Percentiles rank a stretch among this genome's conserved stretches.
These are phyloP conservation scores for Trifolium pratense DNA, from an alignment of 306 rosid species.

Conservation along the genomic window DNA sequence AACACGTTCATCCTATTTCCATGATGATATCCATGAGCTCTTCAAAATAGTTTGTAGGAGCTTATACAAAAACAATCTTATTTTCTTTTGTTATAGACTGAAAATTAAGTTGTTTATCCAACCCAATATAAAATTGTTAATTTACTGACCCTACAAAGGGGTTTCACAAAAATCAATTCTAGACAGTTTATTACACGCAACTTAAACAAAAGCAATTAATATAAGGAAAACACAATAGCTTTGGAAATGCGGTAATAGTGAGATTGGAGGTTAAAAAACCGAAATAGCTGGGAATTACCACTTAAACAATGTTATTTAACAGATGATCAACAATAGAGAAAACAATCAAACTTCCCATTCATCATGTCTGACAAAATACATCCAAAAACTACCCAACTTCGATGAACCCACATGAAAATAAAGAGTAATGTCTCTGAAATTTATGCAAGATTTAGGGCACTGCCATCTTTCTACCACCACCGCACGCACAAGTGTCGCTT, in stretches of 20 bases:
- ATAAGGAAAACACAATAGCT: neutral
- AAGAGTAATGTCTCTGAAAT: constrained; percentile 30
- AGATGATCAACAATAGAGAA: constrained; percentile 3
- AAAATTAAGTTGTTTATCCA: too few species aligned
- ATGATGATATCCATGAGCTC: too few species aligned
- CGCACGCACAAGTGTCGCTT: constrained; percentile 9
- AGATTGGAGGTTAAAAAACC: neutral
- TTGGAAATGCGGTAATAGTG: neutral
- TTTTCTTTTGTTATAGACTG: too few species aligned
- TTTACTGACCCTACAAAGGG: too few species aligned
- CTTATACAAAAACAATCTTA: too few species aligned
- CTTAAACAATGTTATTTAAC: constrained; percentile 35
- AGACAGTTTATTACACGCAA: too few species aligned
- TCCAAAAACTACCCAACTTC: constrained; percentile 22
- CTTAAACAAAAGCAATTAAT: too few species aligned
- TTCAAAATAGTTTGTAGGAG: too few species aligned
- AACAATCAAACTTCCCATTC: constrained; percentile 27
- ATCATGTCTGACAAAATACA: constrained; percentile 36
- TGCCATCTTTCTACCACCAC: neutral
- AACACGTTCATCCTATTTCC: too few species aligned
- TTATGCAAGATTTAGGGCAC: constrained; percentile 11
- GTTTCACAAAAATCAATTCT: too few species aligned
- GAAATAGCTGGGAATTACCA: neutral
- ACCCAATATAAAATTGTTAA: too few species aligned
- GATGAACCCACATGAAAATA: neutral